Evolutionary conservation across 2,329 filamentous ascomycete species (phyloP).

Genomic region (Lachnellula subtilissima): DNA sequence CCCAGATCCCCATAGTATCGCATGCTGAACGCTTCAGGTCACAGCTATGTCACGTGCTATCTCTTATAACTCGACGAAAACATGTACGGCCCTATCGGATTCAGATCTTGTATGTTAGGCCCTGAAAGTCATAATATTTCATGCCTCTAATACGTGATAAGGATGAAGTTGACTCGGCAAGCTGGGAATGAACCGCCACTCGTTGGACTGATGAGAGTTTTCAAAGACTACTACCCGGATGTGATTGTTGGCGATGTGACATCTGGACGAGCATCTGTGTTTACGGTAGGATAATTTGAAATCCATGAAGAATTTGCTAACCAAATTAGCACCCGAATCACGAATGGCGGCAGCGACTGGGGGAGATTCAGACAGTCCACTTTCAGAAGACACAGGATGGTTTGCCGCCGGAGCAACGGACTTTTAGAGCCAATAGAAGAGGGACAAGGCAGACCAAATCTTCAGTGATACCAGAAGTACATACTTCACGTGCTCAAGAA

Average conservation of each 20-base stretch:
- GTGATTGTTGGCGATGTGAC: constrained; percentile 71
- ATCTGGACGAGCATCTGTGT: constrained; percentile 55
- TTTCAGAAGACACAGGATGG: constrained; percentile 43
- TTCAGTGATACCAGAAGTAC: constrained; percentile 60
- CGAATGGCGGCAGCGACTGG: constrained; percentile 67
- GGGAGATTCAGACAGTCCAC: constrained; percentile 59
- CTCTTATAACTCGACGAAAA: constrained; percentile 71
- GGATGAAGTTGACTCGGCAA: constrained; percentile 53
- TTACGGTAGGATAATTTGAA: constrained; percentile 43
- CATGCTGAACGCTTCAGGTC: constrained; percentile 16
- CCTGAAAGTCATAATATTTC: not conserved
- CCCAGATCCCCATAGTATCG: not conserved
- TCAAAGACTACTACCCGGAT: constrained; percentile 87
- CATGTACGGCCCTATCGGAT: constrained; percentile 83
- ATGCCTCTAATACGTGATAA: constrained; percentile 30
- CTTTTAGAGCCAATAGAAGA: constrained; percentile 61
- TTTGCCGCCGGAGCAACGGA: constrained; percentile 39
- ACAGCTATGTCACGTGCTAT: constrained; percentile 68
- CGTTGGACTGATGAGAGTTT: constrained; percentile 71
- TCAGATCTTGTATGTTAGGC: constrained; percentile 57
- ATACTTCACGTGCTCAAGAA: constrained; percentile 69
- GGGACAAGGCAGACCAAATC: constrained; percentile 46
- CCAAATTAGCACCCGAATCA: constrained; percentile 59
- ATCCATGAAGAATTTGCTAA: constrained; percentile 16
- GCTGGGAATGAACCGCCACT: constrained; percentile 69